Evolutionary conservation across 1,284 basidiomycete genomes (phyloP).

Genomic region (Austropuccinia psidii): DNA sequence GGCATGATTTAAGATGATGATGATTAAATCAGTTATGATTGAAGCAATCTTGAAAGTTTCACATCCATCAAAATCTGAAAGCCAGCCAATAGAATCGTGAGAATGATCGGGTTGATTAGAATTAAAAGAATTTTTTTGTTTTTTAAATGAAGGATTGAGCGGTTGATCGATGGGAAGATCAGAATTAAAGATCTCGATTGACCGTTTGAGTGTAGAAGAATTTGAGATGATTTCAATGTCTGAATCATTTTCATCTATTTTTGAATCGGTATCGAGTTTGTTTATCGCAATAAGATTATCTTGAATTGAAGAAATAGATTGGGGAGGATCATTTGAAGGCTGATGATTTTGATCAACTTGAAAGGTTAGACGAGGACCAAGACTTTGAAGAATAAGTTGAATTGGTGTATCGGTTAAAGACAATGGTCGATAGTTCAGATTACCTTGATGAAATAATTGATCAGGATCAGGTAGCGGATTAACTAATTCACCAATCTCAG

Average conservation of each 20-base stretch:
- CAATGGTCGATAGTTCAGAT: background rate
- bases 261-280: background rate
- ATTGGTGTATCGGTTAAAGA: background rate
- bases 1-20: no score
- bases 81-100: background rate
- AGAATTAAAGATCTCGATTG: background rate
- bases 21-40: no score
- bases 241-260: background rate
- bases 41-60: no score
- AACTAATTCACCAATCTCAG: constrained; percentile 3
- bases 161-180: background rate
- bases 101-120: background rate
- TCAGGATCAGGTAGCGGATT: constrained; percentile 3
- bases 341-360: background rate
- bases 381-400: background rate
- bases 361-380: background rate
- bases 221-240: background rate
- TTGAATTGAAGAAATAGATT: background rate
- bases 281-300: no score
- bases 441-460: background rate
- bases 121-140: background rate
- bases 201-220: constrained; percentile 30
- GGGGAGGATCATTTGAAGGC: background rate
- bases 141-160: constrained; percentile 1
- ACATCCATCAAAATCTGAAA: background rate